These are phyloP conservation scores for Blastobotrys robertii DNA, from an alignment of 805 yeast genomes.

Conservation along the genomic window DNA sequence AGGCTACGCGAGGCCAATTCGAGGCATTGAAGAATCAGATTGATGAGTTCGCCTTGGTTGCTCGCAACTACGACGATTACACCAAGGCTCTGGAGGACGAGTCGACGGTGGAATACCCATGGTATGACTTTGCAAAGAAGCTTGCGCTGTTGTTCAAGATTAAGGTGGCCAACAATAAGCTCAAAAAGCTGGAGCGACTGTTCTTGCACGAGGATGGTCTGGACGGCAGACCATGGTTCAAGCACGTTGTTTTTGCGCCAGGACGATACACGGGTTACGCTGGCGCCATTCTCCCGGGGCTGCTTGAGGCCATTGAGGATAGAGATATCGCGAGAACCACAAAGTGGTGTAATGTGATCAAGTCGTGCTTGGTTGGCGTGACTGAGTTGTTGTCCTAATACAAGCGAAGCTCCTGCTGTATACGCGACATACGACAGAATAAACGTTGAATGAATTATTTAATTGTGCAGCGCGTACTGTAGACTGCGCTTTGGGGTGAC, in stretches of 20 bases:
- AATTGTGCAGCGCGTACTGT: too few species aligned
- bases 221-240: constrained; percentile 45
- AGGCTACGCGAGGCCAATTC: constrained; percentile 8
- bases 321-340: constrained; percentile 28
- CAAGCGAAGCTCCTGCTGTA: too few species aligned
- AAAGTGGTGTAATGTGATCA: constrained; percentile 33
- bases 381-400: too few species aligned
- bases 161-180: constrained; percentile 30
- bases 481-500: too few species aligned
- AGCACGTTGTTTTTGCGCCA: constrained; percentile 49
- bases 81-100: constrained; percentile 39
- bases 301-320: constrained; percentile 46
- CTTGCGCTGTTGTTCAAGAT: constrained; percentile 16
- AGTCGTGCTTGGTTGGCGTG: not conserved
- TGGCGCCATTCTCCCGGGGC: constrained; percentile 49
- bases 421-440: too few species aligned
- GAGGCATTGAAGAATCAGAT: constrained; percentile 13
- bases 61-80: constrained; percentile 40
- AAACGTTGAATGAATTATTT: too few species aligned
- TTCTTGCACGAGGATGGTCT: constrained; percentile 42
- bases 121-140: constrained; percentile 42
- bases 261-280: constrained; percentile 52
- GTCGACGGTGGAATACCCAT: constrained; percentile 60
- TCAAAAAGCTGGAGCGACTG: constrained; percentile 35
- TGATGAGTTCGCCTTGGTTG: constrained; percentile 19